Base-by-base conservation (phyloP, 2,329 filamentous ascomycete species). In the Aspergillus clavatus region DNA sequence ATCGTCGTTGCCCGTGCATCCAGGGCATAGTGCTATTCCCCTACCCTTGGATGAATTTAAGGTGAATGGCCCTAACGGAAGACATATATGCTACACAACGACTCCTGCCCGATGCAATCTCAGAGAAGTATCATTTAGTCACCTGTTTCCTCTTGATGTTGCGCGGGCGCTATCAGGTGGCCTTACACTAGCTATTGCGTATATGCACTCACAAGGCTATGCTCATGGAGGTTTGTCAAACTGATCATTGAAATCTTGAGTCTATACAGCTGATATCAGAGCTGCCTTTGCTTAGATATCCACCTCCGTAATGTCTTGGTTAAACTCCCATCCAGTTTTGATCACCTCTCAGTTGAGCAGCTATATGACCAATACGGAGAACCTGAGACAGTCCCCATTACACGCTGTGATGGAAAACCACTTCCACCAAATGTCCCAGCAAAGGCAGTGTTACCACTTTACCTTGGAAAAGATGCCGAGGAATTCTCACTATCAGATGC, bases 291-390 rank as follows among this genome's bases (percentile, higher is more conserved):
- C 37, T 27, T 28, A 64, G 59, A 65, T 48, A 46, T 68, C 16
- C 60, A 63, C 48, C 48, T 66, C 3, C 40, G 45, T 23, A 67
- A 64, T 12, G 40, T 61, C 31, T 29, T 63, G 7, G 18, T 53
- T 8, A 58, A 56, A 11, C 49, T 62, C 1, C 57, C 58, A 3
- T 54, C 50, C 19, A 54, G 27, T 27, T 56, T 65, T 29, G 50
- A 63, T 43, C 6, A 55, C 0, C 56, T 68, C 16, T 66, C 64
- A 1, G 49, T 62, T 6, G 42, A 61, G 14, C 52, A 68, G 44
- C 42, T 69, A 3, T 59, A 66, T 43, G 45, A 66, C 33, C 45
- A 52, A 45, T 65, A 60, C 33, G 61, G 60, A 6, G 28, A 57
- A n/a, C 62, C 62, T 0, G 52, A 64, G 45, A 57, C 51, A 29